Percentiles rank a stretch among this genome's conserved stretches.
phyloP scores from a whole-genome alignment of 2,329 filamentous ascomycete species.

The Daldinia sp. region DNA sequence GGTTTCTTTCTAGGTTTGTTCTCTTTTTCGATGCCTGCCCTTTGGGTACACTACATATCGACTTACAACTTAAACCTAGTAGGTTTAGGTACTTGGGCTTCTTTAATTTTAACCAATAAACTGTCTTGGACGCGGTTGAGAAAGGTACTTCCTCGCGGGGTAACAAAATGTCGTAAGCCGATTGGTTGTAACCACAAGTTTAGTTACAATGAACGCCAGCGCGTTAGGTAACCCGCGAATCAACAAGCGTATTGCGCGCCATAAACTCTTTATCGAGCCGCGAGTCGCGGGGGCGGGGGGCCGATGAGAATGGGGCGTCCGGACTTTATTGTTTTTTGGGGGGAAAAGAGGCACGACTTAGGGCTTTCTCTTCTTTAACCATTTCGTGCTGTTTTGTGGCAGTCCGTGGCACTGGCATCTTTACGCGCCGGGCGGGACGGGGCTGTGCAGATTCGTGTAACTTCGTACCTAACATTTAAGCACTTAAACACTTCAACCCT shows the following conservation, averaged over 20 bases:
- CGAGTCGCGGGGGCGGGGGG: conserved; percentile 20
- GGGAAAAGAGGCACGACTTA: background rate
- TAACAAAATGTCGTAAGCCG: conserved; percentile 18
- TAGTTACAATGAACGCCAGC: background rate
- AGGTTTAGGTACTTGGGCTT: background rate
- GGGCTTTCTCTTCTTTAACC: background rate
- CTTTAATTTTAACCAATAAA: conserved; percentile 26
- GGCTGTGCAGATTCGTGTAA: conserved; percentile 35
- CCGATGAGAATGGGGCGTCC: background rate
- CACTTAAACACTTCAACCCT: background rate
- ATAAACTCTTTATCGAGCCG: conserved; percentile 8
- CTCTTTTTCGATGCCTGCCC: background rate
- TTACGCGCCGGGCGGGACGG: conserved; percentile 36
- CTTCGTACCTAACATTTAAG: conserved; percentile 7
- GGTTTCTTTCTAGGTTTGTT: background rate
- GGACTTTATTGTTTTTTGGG: background rate
- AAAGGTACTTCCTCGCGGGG: conserved; percentile 28
- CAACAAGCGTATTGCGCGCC: conserved; percentile 10
- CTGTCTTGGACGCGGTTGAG: conserved; percentile 24
- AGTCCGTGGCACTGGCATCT: conserved; percentile 7
- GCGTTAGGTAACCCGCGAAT: conserved; percentile 35
- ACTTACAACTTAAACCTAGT: too few species aligned
- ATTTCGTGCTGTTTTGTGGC: background rate
- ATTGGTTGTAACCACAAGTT: conserved; percentile 22
- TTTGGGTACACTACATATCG: background rate